Base-by-base conservation (phyloP, 768 basidiomycete species). In the Collybia mongolica region DNA sequence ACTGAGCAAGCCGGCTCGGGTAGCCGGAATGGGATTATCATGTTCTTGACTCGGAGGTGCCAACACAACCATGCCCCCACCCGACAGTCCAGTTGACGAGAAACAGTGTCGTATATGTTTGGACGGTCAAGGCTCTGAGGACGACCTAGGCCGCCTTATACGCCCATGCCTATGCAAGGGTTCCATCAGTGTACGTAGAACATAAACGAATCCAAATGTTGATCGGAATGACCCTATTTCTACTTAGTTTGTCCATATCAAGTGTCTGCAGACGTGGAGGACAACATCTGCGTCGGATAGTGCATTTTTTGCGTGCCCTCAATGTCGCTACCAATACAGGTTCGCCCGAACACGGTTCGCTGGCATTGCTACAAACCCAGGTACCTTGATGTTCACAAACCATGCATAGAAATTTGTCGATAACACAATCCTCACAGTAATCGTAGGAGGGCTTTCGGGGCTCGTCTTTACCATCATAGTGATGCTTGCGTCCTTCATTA, bases 31-130 rank as follows among this genome's bases (percentile, higher is more conserved):
- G n/a, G n/a, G n/a, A n/a, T n/a, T n/a, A n/a, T n/a, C n/a, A n/a
- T n/a, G n/a, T n/a, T n/a, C n/a, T n/a, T n/a, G n/a, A n/a, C n/a
- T n/a, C n/a, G n/a, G n/a, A n/a, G n/a, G n/a, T n/a, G n/a, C n/a
- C 14, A 28, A 12, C 18, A 14, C 29, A 6, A 35, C 19, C 37
- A 57, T 60, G 60, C 32, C 57, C 32, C 42, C 51, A 26, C 39
- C 54, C 9, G 32, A 38, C 28, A 36, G 41, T 17, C 44, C 49
- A 17, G 29, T 51, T 29, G 66, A 78, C 44, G 82, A 82, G 60
- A 86, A 79, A 59, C 87, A 88, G 62, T 94, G 93, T 61, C 78
- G 93, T 46, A 95, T 95, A 40, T 95, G 93, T 63, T 74, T 92
- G 22, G 86, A 88, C 35, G 84, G 88, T 3, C 65, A 70, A 9